A percentile compares a stretch with the other conserved stretches of the same genome.
These are phyloP conservation scores for Phtheirospermum japonicum DNA, from an alignment of 257 asterid species.

Conservation along the genomic window DNA sequence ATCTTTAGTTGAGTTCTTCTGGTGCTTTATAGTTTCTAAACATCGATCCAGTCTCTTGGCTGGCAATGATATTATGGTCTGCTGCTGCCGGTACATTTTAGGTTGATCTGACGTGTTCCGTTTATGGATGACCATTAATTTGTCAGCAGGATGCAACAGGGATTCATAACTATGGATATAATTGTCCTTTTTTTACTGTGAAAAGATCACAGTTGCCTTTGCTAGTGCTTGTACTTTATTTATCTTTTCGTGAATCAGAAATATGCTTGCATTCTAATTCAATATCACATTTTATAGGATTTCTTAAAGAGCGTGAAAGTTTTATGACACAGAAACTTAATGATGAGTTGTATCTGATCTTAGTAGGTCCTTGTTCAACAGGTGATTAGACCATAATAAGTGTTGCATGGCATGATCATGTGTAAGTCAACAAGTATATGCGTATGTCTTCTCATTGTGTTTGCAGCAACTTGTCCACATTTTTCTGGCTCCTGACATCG, in stretches of 20 bases:
- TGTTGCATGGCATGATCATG: slow-evolving; percentile 1
- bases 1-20: no score
- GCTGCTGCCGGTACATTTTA: slow-evolving; percentile 11
- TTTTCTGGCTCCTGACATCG: not conserved
- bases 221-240: no score
- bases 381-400: not conserved
- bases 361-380: not conserved
- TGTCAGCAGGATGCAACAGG: not conserved
- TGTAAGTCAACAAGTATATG: slow-evolving; percentile 17
- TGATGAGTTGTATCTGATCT: not conserved
- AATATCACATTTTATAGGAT: not conserved
- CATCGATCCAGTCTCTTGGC: slow-evolving; percentile 1
- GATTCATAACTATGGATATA: not conserved
- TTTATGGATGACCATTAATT: slow-evolving; percentile 1
- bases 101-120: slow-evolving; percentile 4
- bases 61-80: no score
- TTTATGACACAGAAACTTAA: not conserved
- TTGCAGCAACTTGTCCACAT: slow-evolving; percentile 4
- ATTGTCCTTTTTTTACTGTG: no score
- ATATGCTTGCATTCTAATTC: slow-evolving; percentile 10
- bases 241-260: not conserved
- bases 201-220: no score
- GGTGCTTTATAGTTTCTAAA: not conserved
- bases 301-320: not conserved
- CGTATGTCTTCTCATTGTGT: not conserved